These are phyloP conservation scores for Tillandsia fasciculata DNA, from an alignment of 176 grass and related monocot species.

Conservation along the genomic window DNA sequence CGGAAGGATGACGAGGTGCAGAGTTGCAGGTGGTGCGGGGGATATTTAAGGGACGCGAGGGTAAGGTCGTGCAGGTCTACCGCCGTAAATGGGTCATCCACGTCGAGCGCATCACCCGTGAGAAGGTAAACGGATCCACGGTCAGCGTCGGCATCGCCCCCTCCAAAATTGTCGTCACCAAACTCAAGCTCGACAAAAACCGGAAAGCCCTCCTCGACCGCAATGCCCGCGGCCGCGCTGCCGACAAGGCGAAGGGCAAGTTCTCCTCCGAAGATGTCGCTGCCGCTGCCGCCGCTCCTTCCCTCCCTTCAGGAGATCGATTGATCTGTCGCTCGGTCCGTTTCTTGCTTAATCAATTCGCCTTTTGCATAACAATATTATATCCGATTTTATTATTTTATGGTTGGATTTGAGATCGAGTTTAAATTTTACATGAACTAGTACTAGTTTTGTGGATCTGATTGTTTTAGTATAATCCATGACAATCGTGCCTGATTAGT, in stretches of 20 bases:
- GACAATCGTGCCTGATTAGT: no score
- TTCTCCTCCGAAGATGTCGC: slow-evolving; percentile 2
- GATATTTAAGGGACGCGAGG: slow-evolving; percentile 6
- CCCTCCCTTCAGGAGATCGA: slow-evolving; percentile 10
- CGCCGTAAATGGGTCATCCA: slow-evolving; percentile 10
- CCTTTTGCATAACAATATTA: no score
- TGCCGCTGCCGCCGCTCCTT: not conserved
- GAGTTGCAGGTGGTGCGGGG: slow-evolving; percentile 11
- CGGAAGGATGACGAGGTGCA: slow-evolving; percentile 5
- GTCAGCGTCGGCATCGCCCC: slow-evolving; percentile 4
- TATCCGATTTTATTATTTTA: no score
- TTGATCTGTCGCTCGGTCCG: not conserved
- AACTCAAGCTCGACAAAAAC: no score
- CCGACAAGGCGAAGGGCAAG: slow-evolving; percentile 10
- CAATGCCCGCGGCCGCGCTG: slow-evolving; percentile 10
- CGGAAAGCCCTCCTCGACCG: not conserved
- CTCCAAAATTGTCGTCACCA: no score
- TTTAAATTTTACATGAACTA: no score
- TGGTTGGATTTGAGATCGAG: no score
- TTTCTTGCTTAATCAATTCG: no score
- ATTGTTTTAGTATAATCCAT: no score
- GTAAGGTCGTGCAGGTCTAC: slow-evolving; percentile 12
- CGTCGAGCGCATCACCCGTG: slow-evolving; percentile 11
- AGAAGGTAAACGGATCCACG: slow-evolving; percentile 11
- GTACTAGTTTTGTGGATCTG: no score